These are phyloP conservation scores for Leishmania guyanensis DNA, from an alignment of 208 protist species.

Conservation along the genomic window DNA sequence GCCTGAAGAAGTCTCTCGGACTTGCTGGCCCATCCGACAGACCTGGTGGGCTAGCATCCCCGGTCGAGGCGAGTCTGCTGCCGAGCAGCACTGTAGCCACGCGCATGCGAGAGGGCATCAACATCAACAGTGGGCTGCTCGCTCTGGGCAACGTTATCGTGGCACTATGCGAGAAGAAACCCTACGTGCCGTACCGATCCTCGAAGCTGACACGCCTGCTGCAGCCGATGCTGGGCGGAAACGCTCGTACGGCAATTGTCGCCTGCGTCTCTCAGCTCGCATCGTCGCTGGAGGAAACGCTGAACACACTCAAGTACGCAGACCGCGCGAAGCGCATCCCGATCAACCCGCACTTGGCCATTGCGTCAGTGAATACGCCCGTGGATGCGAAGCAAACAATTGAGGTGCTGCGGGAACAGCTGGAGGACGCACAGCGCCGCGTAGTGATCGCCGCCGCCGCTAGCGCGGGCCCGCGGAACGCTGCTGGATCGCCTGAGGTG, in stretches of 20 bases:
- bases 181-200: slow-evolving; percentile 94
- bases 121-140: slow-evolving; percentile 93
- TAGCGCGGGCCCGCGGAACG: not conserved
- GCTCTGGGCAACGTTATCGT: slow-evolving; percentile 95
- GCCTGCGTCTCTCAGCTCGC: slow-evolving; percentile 93
- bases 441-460: slow-evolving; percentile 10
- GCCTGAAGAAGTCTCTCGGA: slow-evolving; percentile 80
- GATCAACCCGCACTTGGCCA: slow-evolving; percentile 78
- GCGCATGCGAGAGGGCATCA: slow-evolving; percentile 92
- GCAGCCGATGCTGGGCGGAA: slow-evolving; percentile 93
- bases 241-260: slow-evolving; percentile 93
- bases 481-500: not conserved
- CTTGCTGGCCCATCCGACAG: slow-evolving; percentile 13
- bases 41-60: not conserved
- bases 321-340: slow-evolving; percentile 94
- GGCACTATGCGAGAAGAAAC: slow-evolving; percentile 78
- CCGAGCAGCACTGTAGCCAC: slow-evolving; percentile 27
- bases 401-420: slow-evolving; percentile 56
- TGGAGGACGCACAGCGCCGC: slow-evolving; percentile 54
- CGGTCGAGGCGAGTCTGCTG: slow-evolving; percentile 17
- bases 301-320: slow-evolving; percentile 97
- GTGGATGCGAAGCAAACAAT: slow-evolving; percentile 71
- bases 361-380: slow-evolving; percentile 18
- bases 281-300: slow-evolving; percentile 93
- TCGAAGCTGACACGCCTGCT: slow-evolving; percentile 95